phyloP scores from a whole-genome alignment of 192 early-diverging fungal species.

The Podila verticillata region DNA sequence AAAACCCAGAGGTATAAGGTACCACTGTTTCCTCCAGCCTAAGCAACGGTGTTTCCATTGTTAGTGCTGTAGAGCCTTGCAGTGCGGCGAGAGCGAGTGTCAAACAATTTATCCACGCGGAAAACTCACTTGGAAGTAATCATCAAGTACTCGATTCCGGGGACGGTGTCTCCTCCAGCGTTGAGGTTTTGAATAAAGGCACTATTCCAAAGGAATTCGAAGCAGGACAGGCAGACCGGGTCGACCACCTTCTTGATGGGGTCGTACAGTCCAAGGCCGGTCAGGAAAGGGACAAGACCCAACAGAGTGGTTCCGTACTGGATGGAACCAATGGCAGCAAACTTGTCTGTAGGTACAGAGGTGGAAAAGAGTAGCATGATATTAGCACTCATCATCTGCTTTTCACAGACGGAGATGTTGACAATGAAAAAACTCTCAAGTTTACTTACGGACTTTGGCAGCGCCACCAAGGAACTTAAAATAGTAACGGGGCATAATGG shows the following conservation, averaged over 20 bases:
- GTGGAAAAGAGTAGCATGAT: neutral
- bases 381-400: too few relatives aligned
- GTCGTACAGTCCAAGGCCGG: neutral
- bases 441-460: constrained; percentile 6
- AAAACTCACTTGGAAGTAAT: constrained; percentile 13
- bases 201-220: constrained; percentile 1
- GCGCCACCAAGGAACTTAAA: constrained; percentile 19
- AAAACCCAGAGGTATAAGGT: constrained; percentile 20
- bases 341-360: constrained; percentile 6
- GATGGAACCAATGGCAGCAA: constrained; percentile 10
- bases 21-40: constrained; percentile 14
- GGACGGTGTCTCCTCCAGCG: constrained; percentile 20
- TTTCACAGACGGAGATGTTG: too few relatives aligned
- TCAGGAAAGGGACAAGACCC: neutral
- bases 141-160: constrained; percentile 21
- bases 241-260: constrained; percentile 1
- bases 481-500: constrained; percentile 25
- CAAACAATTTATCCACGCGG: neutral
- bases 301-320: constrained; percentile 15
- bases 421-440: too few relatives aligned
- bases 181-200: constrained; percentile 19
- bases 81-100: too few relatives aligned
- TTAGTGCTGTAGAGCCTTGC: neutral
- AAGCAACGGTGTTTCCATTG: neutral
- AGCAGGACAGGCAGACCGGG: constrained; percentile 1